Conservation (phyloP, 225 moss, liverwort and hornwort genomes). For the Pleurozium schreberi region DNA sequence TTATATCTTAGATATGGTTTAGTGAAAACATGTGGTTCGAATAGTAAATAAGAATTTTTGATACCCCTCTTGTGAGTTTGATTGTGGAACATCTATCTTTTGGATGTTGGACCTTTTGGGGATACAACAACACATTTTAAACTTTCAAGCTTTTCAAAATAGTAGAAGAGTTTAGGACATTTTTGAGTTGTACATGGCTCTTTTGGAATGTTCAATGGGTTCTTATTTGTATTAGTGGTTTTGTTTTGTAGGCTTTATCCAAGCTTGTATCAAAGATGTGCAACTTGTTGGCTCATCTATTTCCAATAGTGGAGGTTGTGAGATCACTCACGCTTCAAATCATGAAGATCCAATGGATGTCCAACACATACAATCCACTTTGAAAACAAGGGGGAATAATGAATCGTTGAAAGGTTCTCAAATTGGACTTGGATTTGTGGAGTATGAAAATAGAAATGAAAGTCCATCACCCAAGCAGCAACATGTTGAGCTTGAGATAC, state of each 20-base stretch:
- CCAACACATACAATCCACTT: background rate
- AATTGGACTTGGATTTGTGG: background rate
- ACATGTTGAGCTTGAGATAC: background rate
- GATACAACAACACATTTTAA: rapidly evolving
- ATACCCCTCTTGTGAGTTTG: background rate
- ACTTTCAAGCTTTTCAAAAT: background rate
- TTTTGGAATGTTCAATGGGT: background rate
- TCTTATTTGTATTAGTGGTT: background rate
- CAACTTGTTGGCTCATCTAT: background rate
- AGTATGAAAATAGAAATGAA: background rate
- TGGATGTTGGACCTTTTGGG: background rate
- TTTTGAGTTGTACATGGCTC: background rate
- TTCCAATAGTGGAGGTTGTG: background rate
- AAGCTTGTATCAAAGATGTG: background rate
- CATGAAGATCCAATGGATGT: background rate
- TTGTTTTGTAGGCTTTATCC: background rate
- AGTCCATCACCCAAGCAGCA: no score
- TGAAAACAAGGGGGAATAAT: background rate
- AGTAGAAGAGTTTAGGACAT: background rate
- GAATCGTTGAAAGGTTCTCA: background rate
- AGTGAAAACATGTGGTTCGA: background rate
- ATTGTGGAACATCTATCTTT: background rate
- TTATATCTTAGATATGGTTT: background rate
- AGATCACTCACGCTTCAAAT: background rate
- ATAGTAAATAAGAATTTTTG: background rate